A percentile compares a stretch with the other conserved stretches of the same genome.
These are phyloP conservation scores for Trypanosoma theileri DNA, from an alignment of 208 protist species.

Conservation along the genomic window DNA sequence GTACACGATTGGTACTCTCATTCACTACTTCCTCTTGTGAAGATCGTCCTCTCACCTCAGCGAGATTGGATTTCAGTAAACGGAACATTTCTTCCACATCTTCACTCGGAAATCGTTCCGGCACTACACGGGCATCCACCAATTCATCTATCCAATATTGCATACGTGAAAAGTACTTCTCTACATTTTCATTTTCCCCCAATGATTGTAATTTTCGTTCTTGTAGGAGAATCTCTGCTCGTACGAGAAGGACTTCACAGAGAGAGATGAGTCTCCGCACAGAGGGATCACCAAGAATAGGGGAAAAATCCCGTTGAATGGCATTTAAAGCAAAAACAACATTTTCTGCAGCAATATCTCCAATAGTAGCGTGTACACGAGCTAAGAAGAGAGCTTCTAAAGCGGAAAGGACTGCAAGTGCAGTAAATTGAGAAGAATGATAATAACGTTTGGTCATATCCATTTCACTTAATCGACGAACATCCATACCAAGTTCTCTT, in stretches of 20 bases:
- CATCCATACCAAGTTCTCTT: conserved; percentile 68
- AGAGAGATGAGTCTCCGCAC: conserved; percentile 64
- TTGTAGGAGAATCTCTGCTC: conserved; percentile 44
- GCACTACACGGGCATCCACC: conserved; percentile 25
- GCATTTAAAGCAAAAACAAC: conserved; percentile 59
- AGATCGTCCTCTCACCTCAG: neutral
- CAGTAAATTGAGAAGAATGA: conserved; percentile 57
- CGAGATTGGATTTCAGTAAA: conserved; percentile 8
- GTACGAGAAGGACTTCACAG: conserved; percentile 64
- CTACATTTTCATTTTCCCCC: neutral
- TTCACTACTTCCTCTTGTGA: neutral
- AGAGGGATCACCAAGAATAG: conserved; percentile 46
- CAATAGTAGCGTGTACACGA: conserved; percentile 69
- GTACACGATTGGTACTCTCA: conserved; percentile 34
- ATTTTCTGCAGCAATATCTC: conserved; percentile 60
- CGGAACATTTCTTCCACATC: conserved; percentile 31
- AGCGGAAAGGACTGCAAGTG: conserved; percentile 53
- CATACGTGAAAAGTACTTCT: neutral
- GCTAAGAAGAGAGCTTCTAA: conserved; percentile 81
- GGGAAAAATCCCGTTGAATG: conserved; percentile 64
- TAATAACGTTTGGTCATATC: conserved; percentile 75
- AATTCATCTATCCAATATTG: conserved; percentile 29
- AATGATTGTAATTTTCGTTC: neutral
- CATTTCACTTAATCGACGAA: conserved; percentile 55
- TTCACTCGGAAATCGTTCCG: conserved; percentile 22